Conservation (phyloP, 1,284 basidiomycete species). For the Lignosus rhinocerotis region DNA sequence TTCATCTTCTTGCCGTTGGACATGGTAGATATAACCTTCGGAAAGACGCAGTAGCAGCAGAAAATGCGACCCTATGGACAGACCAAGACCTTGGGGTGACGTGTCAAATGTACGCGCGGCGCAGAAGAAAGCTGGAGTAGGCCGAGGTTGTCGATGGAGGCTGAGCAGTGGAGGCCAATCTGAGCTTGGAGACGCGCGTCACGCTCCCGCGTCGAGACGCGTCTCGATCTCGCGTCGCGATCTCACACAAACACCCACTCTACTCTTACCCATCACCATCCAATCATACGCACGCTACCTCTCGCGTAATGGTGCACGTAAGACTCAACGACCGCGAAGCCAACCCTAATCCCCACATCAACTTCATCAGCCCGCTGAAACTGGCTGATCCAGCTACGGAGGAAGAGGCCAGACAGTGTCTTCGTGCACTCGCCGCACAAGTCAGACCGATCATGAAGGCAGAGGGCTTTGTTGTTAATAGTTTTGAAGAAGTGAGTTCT, state of each 20-base stretch:
- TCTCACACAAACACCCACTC: background rate
- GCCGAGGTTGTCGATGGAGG: background rate
- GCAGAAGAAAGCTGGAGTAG: constrained; percentile 7
- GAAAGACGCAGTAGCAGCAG: background rate
- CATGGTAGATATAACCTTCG: constrained; percentile 1
- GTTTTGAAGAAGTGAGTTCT: constrained; percentile 73
- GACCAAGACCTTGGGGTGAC: constrained; percentile 1
- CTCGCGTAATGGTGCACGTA: constrained; percentile 61
- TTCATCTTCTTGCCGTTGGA: constrained; percentile 52
- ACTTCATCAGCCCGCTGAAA: constrained; percentile 71
- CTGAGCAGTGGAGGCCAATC: constrained; percentile 4
- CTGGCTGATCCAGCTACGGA: constrained; percentile 39
- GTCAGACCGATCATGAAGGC: constrained; percentile 79
- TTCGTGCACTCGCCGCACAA: constrained; percentile 78
- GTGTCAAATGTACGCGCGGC: constrained; percentile 1
- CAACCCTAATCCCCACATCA: constrained; percentile 75
- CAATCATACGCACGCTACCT: background rate
- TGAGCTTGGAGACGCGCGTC: constrained; percentile 3
- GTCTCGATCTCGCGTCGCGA: constrained; percentile 2
- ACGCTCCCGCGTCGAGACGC: constrained; percentile 5
- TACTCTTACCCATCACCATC: background rate
- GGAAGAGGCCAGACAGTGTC: constrained; percentile 63
- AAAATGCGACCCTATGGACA: background rate
- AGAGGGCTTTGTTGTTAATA: constrained; percentile 74
- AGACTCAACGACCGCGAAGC: constrained; percentile 67